phyloP scores from a whole-genome alignment of 2,329 filamentous ascomycete species.

The Ciborinia camelliae region DNA sequence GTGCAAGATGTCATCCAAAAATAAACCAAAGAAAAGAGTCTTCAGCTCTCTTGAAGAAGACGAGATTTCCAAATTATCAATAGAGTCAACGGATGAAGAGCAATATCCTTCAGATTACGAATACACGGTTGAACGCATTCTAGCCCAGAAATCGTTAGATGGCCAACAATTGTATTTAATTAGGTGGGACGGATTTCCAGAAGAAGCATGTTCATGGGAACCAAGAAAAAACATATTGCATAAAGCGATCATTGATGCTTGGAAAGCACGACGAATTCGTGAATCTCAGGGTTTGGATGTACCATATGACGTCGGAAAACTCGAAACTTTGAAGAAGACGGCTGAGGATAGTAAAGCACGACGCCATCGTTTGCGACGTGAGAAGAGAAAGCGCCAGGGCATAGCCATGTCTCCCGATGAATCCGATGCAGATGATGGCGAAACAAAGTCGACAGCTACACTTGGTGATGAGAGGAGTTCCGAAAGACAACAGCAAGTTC shows the following conservation, averaged over 20 bases:
- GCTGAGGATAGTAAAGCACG: constrained; percentile 23
- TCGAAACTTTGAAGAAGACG: constrained; percentile 21
- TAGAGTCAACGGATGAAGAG: constrained; percentile 47
- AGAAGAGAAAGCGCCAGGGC: constrained; percentile 25
- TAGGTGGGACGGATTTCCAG: constrained; percentile 59
- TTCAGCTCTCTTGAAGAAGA: constrained; percentile 43
- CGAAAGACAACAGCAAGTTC: not conserved
- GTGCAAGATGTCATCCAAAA: constrained; percentile 1
- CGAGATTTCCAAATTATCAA: constrained; percentile 54
- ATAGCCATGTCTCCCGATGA: constrained; percentile 14
- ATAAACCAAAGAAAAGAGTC: not conserved
- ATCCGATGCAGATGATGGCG: constrained; percentile 24
- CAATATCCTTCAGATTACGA: constrained; percentile 32
- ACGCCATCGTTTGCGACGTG: constrained; percentile 25
- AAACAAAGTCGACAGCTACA: constrained; percentile 21
- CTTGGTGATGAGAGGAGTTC: not conserved
- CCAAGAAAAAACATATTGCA: constrained; percentile 42
- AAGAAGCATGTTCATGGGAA: constrained; percentile 56
- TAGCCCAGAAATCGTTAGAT: constrained; percentile 44
- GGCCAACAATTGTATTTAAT: constrained; percentile 53
- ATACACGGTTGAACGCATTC: constrained; percentile 45
- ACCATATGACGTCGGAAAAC: constrained; percentile 29
- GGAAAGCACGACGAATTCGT: constrained; percentile 31
- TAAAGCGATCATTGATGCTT: constrained; percentile 39
- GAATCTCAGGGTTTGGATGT: constrained; percentile 24